phyloP scores from a whole-genome alignment of 2,329 filamentous ascomycete genomes.

The Colletotrichum sp. region DNA sequence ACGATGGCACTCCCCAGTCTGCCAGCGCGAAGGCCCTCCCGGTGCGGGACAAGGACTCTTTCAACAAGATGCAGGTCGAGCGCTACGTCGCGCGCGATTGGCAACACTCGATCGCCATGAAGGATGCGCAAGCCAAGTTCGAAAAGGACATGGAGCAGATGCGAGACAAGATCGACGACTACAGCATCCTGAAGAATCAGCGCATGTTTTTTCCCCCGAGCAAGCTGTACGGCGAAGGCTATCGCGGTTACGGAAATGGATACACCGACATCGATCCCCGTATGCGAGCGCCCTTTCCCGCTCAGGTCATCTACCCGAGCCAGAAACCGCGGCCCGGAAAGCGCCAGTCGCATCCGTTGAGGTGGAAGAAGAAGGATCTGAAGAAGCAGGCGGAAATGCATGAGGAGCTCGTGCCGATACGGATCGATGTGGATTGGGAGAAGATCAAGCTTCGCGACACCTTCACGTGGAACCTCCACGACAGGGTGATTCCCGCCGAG shows the following conservation, averaged over 20 bases:
- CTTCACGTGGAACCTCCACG: conserved; percentile 98
- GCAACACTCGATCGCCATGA: conserved; percentile 58
- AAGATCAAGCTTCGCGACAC: conserved; percentile 96
- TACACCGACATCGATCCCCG: conserved; percentile 65
- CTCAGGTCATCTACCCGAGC: conserved; percentile 73
- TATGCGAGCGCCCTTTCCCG: conserved; percentile 16
- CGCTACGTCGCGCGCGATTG: conserved; percentile 60
- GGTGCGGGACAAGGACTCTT: conserved; percentile 61
- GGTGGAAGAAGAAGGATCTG: conserved; percentile 80
- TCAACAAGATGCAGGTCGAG: conserved; percentile 58
- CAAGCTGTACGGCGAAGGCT: conserved; percentile 74
- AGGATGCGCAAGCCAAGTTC: conserved; percentile 55
- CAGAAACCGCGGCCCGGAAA: conserved; percentile 79
- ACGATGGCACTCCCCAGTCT: conserved; percentile 17
- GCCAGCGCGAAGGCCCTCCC: conserved; percentile 32
- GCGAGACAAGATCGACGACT: conserved; percentile 72
- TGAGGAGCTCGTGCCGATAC: conserved; percentile 89
- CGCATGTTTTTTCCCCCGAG: conserved; percentile 61
- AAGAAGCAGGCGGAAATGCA: conserved; percentile 85
- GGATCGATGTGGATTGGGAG: conserved; percentile 93
- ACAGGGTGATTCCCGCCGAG: conserved; percentile 80
- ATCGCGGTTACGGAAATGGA: conserved; percentile 88
- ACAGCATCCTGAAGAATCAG: conserved; percentile 63
- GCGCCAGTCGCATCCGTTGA: conserved; percentile 74
- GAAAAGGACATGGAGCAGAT: conserved; percentile 66